Conservation (phyloP, 257 asterid genomes). For the Petrea volubilis region DNA sequence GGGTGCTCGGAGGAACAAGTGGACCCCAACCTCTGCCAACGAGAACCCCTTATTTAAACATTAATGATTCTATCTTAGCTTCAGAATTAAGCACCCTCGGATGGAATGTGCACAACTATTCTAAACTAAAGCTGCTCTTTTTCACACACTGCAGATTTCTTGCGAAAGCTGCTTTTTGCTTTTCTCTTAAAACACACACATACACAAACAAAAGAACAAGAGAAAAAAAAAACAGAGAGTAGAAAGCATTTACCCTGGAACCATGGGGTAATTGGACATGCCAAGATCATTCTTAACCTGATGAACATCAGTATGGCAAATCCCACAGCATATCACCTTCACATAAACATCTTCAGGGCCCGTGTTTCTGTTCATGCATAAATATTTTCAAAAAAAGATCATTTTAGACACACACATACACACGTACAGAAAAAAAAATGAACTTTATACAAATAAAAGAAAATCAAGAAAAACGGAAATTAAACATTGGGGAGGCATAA, state of each 20-base stretch:
- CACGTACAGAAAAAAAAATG: background rate
- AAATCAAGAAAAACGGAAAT: no score
- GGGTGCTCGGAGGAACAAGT: background rate
- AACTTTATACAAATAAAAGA: background rate
- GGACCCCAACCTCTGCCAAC: background rate
- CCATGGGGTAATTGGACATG: constrained; percentile 96
- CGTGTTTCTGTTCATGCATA: constrained; percentile 53
- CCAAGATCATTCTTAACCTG: constrained; percentile 91
- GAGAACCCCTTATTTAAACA: background rate
- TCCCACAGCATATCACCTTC: constrained; percentile 81
- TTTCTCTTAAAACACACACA: background rate
- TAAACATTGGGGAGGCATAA: background rate
- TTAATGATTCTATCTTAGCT: background rate
- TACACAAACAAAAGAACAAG: background rate
- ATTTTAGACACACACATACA: background rate
- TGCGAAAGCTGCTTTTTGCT: background rate
- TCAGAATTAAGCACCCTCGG: background rate
- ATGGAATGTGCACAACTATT: background rate
- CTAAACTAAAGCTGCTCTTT: background rate
- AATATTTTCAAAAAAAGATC: background rate
- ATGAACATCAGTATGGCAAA: constrained; percentile 87
- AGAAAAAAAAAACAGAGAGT: background rate
- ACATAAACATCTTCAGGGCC: constrained; percentile 82
- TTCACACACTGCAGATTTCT: background rate
- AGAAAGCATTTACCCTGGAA: constrained; percentile 72